Base-by-base conservation (phyloP, 228 moss, liverwort and hornwort genomes). In the Sphagnum fallax region DNA sequence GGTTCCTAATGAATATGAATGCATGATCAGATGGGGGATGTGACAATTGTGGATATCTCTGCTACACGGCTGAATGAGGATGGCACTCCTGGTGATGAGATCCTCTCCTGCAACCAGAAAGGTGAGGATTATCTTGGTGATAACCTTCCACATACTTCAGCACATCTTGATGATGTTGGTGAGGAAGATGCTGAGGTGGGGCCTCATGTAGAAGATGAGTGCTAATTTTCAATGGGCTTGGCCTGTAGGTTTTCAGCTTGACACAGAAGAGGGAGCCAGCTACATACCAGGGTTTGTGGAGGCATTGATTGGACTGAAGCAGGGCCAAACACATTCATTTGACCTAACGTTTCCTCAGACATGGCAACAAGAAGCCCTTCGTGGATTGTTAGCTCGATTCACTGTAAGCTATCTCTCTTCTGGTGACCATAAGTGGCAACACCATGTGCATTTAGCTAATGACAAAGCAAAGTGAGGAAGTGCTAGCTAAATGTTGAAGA, bases 51-150 rank as follows among this genome's bases (percentile, higher is more conserved):
- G 61, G 94, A 98, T 66, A 88, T 98, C 64, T 88, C 94, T 14
- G 91, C 94, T 15, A 85, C 85, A 72, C 87, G 98, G 47, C 48
- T 98, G 13, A 98, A 94, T 73, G 84, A 83, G 52, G 98, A 98
- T 75, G 94, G 88, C 64, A 86, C 79, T 60, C 73, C 82, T 63
- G 98, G 98, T 70, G 98, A 98, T 50, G 90, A 86, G 8, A 85
- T 98, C 52, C 60, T 98, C 47, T 92, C 98, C 47, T 94, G 94
- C 71, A 94, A 98, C 75, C 98, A 98, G 75, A 92, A 94, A 83
- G 94, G 97, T 90, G 76, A 69, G 69, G 53, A 58, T 32, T 70
- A 72, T 16, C 62, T 62, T 0, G 4, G 10, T 62, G 12, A 1
- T 62, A 62, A 62, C 32, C 6, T 62, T 47, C n/a, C 32, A 32